Evolutionary conservation across 2,329 filamentous ascomycete genomes (phyloP).

Genomic region (Trichoderma polysporum): DNA sequence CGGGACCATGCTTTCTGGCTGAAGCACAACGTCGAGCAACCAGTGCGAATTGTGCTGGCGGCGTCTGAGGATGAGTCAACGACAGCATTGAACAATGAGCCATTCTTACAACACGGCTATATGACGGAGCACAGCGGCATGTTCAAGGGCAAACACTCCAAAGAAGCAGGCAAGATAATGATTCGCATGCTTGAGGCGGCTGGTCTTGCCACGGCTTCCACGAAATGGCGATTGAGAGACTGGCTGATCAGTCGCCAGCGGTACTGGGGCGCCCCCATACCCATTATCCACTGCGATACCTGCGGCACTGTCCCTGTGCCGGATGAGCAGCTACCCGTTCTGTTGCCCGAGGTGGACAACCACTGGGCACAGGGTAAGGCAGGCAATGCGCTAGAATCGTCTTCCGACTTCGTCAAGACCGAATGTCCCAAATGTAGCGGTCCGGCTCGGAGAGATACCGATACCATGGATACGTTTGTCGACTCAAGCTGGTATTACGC

Average conservation of each 20-base stretch:
- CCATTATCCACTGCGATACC: constrained; percentile 75
- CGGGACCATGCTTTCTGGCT: constrained; percentile 81
- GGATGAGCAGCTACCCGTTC: constrained; percentile 71
- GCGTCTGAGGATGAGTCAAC: constrained; percentile 50
- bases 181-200: constrained; percentile 55
- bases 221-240: constrained; percentile 79
- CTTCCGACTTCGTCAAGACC: constrained; percentile 71
- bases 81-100: constrained; percentile 46
- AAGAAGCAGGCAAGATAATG: constrained; percentile 61
- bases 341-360: constrained; percentile 66
- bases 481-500: constrained; percentile 95
- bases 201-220: constrained; percentile 58
- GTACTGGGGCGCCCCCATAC: constrained; percentile 90
- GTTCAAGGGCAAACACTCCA: constrained; percentile 63
- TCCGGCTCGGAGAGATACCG: constrained; percentile 76
- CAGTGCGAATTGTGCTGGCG: constrained; percentile 63
- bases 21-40: constrained; percentile 60
- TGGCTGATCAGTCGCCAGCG: constrained; percentile 91
- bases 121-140: constrained; percentile 65
- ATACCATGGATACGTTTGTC: constrained; percentile 96
- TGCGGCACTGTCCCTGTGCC: constrained; percentile 82
- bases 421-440: constrained; percentile 71
- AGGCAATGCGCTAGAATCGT: constrained; percentile 75
- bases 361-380: constrained; percentile 67
- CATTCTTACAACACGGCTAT: constrained; percentile 64